These are phyloP conservation scores for Botrytis galanthina DNA, from an alignment of 2,329 filamentous ascomycete species.

Conservation along the genomic window DNA sequence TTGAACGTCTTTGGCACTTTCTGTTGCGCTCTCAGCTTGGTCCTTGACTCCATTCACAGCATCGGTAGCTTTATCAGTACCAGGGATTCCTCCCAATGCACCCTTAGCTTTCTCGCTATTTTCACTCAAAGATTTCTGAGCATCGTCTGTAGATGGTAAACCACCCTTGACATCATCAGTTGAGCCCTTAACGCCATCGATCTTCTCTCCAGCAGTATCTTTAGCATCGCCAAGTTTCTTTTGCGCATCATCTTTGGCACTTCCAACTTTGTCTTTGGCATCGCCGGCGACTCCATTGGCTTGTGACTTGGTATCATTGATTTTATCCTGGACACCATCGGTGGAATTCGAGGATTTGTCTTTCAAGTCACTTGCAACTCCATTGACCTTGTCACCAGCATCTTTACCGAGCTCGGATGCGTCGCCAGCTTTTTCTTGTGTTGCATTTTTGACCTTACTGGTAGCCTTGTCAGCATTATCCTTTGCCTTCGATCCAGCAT, in stretches of 20 bases:
- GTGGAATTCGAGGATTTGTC: background rate
- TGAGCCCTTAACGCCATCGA: background rate
- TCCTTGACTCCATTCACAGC: background rate
- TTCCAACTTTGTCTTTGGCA: constrained; percentile 6
- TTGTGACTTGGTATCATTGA: background rate
- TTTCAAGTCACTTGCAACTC: background rate
- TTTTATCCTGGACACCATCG: background rate
- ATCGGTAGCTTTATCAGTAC: background rate
- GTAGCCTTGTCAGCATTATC: background rate
- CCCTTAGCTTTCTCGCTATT: background rate
- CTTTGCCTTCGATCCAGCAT: background rate
- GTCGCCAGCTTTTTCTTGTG: constrained; percentile 8
- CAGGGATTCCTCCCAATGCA: constrained; percentile 2
- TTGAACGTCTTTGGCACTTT: background rate
- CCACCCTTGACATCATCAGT: background rate
- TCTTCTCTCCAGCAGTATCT: background rate
- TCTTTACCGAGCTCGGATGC: background rate
- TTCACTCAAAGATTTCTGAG: background rate
- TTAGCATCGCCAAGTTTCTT: background rate
- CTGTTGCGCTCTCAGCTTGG: background rate
- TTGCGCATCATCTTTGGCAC: background rate
- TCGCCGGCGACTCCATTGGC: background rate
- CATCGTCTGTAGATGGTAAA: constrained; percentile 3
- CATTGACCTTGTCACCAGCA: background rate
- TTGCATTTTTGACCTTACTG: background rate